Percentiles rank a stretch among this genome's conserved stretches.
phyloP scores from a whole-genome alignment of 2,329 filamentous ascomycete species.

The Plectosphaerella plurivora region DNA sequence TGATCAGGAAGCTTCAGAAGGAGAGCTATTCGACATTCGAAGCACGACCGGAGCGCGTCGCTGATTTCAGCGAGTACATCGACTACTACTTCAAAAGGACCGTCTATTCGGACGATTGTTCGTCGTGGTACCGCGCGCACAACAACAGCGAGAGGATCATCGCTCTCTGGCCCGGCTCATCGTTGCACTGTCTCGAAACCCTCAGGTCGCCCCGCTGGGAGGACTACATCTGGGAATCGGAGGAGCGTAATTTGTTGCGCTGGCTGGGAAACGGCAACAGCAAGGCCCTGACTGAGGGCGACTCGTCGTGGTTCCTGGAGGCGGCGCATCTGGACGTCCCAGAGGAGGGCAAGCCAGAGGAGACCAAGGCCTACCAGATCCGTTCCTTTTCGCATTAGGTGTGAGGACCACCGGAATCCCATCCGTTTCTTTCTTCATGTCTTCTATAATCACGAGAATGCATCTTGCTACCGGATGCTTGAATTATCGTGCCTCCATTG shows the following conservation, averaged over 20 bases:
- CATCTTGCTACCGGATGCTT: too few species aligned
- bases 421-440: too few species aligned
- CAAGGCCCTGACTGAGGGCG: neutral
- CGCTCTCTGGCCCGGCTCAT: conserved; percentile 24
- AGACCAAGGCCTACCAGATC: neutral
- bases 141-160: conserved; percentile 26
- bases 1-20: conserved; percentile 32
- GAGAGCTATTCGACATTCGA: conserved; percentile 27
- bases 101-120: conserved; percentile 26
- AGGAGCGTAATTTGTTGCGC: neutral
- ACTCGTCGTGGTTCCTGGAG: neutral
- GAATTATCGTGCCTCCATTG: too few species aligned
- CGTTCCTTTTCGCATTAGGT: neutral
- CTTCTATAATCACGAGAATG: too few species aligned
- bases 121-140: conserved; percentile 28
- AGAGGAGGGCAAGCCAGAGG: neutral
- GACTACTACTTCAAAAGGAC: conserved; percentile 26
- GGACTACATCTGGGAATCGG: conserved; percentile 25
- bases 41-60: conserved; percentile 25
- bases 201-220: conserved; percentile 39
- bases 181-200: conserved; percentile 36
- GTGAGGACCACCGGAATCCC: too few species aligned
- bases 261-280: neutral
- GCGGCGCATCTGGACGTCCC: neutral
- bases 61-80: conserved; percentile 26